A percentile compares a stretch with the other conserved stretches of the same genome.
These are phyloP conservation scores for Termitomyces sp. DNA, from an alignment of 768 basidiomycete genomes.

Conservation along the genomic window DNA sequence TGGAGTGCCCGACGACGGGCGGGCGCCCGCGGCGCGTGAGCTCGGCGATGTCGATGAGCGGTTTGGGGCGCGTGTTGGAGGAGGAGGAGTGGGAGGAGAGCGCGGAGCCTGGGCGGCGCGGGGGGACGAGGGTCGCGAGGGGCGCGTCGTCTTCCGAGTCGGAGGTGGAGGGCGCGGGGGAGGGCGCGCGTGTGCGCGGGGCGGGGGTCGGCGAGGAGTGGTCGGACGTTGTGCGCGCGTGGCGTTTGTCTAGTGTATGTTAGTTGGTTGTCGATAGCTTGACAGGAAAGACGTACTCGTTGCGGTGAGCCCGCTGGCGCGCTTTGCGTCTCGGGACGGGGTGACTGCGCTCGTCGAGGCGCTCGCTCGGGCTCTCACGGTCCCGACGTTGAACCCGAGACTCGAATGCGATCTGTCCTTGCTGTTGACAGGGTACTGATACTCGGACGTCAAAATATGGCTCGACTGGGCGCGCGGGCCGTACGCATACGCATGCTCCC, in stretches of 20 bases:
- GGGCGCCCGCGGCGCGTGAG: constrained; percentile 22
- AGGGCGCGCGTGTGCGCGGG: not conserved
- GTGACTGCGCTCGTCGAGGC: constrained; percentile 53
- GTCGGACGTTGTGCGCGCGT: constrained; percentile 22
- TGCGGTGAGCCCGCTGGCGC: constrained; percentile 35
- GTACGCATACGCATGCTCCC: not conserved
- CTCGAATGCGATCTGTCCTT: constrained; percentile 28
- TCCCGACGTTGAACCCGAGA: constrained; percentile 23
- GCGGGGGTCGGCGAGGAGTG: constrained; percentile 16
- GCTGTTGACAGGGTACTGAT: constrained; percentile 1
- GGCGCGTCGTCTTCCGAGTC: constrained; percentile 50
- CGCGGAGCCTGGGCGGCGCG: constrained; percentile 64
- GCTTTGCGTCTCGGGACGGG: constrained; percentile 45
- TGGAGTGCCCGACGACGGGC: not conserved
- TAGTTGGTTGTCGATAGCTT: not conserved
- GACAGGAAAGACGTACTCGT: constrained; percentile 1
- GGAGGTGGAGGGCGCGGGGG: constrained; percentile 13
- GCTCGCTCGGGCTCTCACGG: constrained; percentile 40
- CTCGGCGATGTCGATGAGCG: constrained; percentile 47
- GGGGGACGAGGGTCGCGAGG: constrained; percentile 54
- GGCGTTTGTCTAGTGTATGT: constrained; percentile 11
- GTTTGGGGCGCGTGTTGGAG: constrained; percentile 23
- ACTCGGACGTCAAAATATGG: constrained; percentile 14
- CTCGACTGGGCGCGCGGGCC: too few species aligned
- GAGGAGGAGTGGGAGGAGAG: constrained; percentile 34